Evolutionary conservation across 2,329 filamentous ascomycete genomes (phyloP), one percentile per base, ranked within the genome.

Genomic region (Diplodia intermedia): DNA sequence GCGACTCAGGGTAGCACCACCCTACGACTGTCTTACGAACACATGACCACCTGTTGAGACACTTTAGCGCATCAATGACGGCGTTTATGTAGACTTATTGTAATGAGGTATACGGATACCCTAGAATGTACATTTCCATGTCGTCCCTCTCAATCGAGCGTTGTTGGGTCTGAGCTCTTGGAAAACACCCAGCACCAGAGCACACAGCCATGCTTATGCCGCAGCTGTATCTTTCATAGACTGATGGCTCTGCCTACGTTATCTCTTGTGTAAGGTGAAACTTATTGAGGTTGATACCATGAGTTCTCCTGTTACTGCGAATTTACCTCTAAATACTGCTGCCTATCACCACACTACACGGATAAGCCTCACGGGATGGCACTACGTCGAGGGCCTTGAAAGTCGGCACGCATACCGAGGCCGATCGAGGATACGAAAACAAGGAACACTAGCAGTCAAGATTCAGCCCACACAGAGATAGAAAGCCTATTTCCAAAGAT

Each of bases 61-160:
- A 62, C 23, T 38, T 20, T 63, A 61, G 14, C n/a, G 56, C 56
- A 61, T 61, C 26, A 61, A 40, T 61, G 56, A 61, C 20, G 29
- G 60, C 29, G 56, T 47, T 60, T 29, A 20, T n/a, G 23, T 20
- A 47, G 47, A 33, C 47, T 38, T 38, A 36, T 63, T 63, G 60
- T 63, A 63, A 63, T 52, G 11, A 6, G 60, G 60, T 52, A 63
- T 38, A 26, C 38, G 38, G 43, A 63, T 63, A 52, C 47, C 31
- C 47, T 63, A 52, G 60, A 63, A 52, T 52, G 47, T 52, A 63
- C 29, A 7, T 8, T 61, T 61, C 15, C 53, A 20, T 15, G 26
- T 26, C 29, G 2, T 31, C 29, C 33, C n/a, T 2, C 40, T 6
- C 18, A n/a, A 3, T 11, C 43, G 43, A 47, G n/a, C 15, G 18